Evolutionary conservation across 2,329 filamentous ascomycete genomes (phyloP).

Genomic region (Penicillium hesseltinei): DNA sequence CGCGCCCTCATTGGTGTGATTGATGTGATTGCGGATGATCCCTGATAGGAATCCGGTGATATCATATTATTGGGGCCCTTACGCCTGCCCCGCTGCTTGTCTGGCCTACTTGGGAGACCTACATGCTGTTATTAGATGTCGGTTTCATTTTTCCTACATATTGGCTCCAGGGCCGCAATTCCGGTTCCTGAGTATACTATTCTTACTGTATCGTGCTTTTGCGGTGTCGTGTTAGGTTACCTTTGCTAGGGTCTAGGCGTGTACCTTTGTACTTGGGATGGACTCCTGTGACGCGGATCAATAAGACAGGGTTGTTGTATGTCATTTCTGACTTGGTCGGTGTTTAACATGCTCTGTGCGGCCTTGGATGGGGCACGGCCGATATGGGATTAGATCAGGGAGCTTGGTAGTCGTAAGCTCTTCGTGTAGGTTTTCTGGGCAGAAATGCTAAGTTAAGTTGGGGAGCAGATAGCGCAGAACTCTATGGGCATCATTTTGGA

Average conservation of each 20-base stretch:
- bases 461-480: background rate
- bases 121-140: conserved; percentile 3
- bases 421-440: background rate
- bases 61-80: conserved; percentile 12
- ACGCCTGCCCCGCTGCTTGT: background rate
- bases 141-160: conserved; percentile 5
- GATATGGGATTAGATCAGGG: background rate
- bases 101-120: background rate
- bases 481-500: background rate
- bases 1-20: background rate
- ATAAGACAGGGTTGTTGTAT: background rate
- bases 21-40: background rate
- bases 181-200: no score
- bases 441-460: background rate
- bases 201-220: background rate
- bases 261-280: background rate
- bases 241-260: background rate
- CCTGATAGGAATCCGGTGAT: background rate
- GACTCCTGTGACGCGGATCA: background rate
- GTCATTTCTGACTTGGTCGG: background rate
- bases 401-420: background rate
- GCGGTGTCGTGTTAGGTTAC: background rate
- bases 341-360: background rate
- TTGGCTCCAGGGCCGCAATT: background rate
- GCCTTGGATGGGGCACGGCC: background rate